Conservation (phyloP, 1,139 yeast genomes). For the Geotrichum macrosporum region DNA sequence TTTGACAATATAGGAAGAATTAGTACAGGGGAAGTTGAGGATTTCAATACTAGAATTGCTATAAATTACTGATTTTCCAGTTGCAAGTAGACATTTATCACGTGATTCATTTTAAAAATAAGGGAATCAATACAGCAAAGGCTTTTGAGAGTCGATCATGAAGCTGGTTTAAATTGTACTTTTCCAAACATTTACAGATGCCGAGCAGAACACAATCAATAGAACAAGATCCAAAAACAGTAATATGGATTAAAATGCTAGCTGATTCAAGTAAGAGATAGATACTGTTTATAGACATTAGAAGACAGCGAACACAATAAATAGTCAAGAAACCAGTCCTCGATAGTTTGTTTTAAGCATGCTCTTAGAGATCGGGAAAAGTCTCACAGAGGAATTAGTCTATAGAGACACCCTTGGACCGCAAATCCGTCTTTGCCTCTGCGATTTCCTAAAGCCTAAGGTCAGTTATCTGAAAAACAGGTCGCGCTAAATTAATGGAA, state of each 20-base stretch:
- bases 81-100: too few relatives aligned
- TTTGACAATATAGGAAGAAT: too few relatives aligned
- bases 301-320: slow-evolving; percentile 7
- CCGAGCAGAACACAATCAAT: background rate
- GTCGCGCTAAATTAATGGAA: background rate
- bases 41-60: too few relatives aligned
- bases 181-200: background rate
- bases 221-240: background rate
- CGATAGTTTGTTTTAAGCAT: background rate
- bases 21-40: too few relatives aligned
- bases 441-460: slow-evolving; percentile 47
- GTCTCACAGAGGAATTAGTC: slow-evolving; percentile 35
- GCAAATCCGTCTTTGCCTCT: slow-evolving; percentile 60
- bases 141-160: too few relatives aligned
- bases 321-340: slow-evolving; percentile 3
- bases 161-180: too few relatives aligned
- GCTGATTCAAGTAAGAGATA: background rate
- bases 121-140: too few relatives aligned
- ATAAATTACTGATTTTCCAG: too few relatives aligned
- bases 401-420: slow-evolving; percentile 53
- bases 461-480: slow-evolving; percentile 4
- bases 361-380: background rate
- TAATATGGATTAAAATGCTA: background rate
- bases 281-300: slow-evolving; percentile 5
- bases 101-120: too few relatives aligned